A percentile compares a stretch with the other conserved stretches of the same genome.
phyloP scores from a whole-genome alignment of 345 rosid genomes.

The Eucalyptus tenuipes region DNA sequence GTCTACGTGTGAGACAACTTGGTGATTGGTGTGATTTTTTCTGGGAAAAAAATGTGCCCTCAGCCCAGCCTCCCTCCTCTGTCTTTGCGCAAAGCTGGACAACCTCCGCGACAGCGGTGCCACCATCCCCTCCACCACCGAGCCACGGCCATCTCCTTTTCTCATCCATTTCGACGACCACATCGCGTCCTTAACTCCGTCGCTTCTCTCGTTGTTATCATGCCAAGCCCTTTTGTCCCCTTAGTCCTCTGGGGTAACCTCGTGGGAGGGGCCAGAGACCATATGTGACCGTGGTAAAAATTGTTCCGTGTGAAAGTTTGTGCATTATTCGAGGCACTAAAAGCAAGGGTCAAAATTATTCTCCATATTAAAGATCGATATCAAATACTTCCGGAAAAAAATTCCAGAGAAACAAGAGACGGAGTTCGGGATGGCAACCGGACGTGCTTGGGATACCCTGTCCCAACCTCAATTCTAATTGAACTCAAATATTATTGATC shows the following conservation, averaged over 20 bases:
- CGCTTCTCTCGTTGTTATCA: not conserved
- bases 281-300: not conserved
- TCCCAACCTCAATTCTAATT: not conserved
- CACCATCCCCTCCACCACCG: not conserved
- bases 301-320: not conserved
- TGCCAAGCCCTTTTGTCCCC: too few species aligned
- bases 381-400: not conserved
- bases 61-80: too few species aligned
- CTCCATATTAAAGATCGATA: not conserved
- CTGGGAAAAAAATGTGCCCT: too few species aligned
- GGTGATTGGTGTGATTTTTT: too few species aligned
- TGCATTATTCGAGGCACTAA: not conserved
- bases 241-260: too few species aligned
- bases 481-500: not conserved
- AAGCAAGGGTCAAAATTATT: not conserved
- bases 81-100: too few species aligned
- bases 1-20: too few species aligned
- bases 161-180: not conserved
- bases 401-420: not conserved
- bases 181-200: not conserved
- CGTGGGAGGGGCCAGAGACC: too few species aligned
- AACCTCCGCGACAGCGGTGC: too few species aligned
- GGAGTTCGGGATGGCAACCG: not conserved
- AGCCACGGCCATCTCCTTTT: not conserved
- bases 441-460: not conserved